Conservation (phyloP, 257 asterid genomes). For the Linderniella brevidens region DNA sequence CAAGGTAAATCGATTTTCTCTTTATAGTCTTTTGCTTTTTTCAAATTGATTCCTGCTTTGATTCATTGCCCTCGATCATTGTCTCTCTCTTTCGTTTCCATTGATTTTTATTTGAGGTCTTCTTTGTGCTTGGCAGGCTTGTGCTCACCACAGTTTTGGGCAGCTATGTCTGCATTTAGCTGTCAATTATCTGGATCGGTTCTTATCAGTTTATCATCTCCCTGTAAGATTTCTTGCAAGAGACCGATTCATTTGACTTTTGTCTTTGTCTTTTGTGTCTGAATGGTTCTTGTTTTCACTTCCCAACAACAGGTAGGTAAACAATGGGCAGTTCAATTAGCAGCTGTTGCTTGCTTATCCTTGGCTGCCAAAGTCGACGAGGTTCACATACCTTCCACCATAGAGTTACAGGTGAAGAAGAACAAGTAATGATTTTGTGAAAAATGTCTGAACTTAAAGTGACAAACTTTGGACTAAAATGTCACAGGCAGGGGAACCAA, state of each 20-base stretch:
- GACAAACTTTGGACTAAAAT: not conserved
- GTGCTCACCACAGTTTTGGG: not conserved
- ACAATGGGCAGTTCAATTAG: not conserved
- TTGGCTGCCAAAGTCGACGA: constrained; percentile 1
- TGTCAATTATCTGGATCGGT: not conserved
- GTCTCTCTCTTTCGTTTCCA: not conserved
- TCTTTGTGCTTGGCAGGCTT: not conserved
- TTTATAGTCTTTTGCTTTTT: too few species aligned
- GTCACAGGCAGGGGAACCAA: not conserved
- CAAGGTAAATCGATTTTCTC: constrained; percentile 28
- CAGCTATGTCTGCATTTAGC: constrained; percentile 1
- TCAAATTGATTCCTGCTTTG: too few species aligned
- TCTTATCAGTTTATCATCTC: not conserved
- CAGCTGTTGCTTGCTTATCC: constrained; percentile 1
- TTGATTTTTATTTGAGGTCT: constrained; percentile 9
- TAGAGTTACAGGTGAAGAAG: constrained; percentile 1
- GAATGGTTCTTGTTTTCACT: not conserved
- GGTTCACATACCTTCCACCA: not conserved
- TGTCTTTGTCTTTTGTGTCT: not conserved
- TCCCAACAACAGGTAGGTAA: not conserved
- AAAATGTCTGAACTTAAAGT: not conserved
- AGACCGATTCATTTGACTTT: not conserved
- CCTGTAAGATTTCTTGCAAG: not conserved
- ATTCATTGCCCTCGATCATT: too few species aligned
- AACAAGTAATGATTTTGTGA: not conserved